Evolutionary conservation across 2,329 filamentous ascomycete genomes (phyloP).

Genomic region (Chrysosphaeria jannelii): DNA sequence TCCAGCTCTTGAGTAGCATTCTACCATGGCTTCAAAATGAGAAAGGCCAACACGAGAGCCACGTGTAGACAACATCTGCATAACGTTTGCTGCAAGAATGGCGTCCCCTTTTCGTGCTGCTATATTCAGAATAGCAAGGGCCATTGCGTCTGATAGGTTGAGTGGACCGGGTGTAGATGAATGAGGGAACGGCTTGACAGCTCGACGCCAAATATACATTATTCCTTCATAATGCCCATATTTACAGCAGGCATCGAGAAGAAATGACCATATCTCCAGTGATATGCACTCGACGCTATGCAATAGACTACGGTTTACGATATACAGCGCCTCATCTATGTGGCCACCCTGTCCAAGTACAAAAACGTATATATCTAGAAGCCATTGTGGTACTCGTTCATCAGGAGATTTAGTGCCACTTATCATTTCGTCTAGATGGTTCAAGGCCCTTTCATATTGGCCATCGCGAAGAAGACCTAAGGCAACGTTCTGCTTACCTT

Average conservation of each 20-base stretch:
- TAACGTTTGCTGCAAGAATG: slow-evolving; percentile 36
- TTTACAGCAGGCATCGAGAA: slow-evolving; percentile 47
- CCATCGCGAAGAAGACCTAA: slow-evolving; percentile 52
- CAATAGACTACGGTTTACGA: slow-evolving; percentile 27
- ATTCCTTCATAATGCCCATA: slow-evolving; percentile 32
- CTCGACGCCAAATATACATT: slow-evolving; percentile 34
- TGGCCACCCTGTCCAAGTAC: slow-evolving; percentile 41
- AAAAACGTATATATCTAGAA: slow-evolving; percentile 51
- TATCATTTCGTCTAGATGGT: slow-evolving; percentile 35
- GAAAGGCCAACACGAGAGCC: slow-evolving; percentile 25
- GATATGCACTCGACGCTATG: slow-evolving; percentile 11
- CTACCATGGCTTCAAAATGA: slow-evolving; percentile 57
- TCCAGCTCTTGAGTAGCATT: slow-evolving; percentile 28
- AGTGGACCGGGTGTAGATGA: slow-evolving; percentile 17
- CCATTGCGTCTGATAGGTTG: slow-evolving; percentile 12
- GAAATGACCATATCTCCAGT: slow-evolving; percentile 31
- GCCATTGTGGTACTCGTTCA: slow-evolving; percentile 28
- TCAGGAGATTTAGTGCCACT: slow-evolving; percentile 13
- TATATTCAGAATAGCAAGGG: slow-evolving; percentile 31
- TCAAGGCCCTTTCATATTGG: slow-evolving; percentile 54
- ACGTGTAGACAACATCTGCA: slow-evolving; percentile 30
- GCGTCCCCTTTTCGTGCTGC: slow-evolving; percentile 40
- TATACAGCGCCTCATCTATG: slow-evolving; percentile 41
- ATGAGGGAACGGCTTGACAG: slow-evolving; percentile 10
- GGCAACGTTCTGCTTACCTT: slow-evolving; percentile 34